A percentile compares a stretch with the other conserved stretches of the same genome.
Evolutionary conservation across 1,284 basidiomycete species (phyloP).

Genomic region (Anthracocystis setariae): DNA sequence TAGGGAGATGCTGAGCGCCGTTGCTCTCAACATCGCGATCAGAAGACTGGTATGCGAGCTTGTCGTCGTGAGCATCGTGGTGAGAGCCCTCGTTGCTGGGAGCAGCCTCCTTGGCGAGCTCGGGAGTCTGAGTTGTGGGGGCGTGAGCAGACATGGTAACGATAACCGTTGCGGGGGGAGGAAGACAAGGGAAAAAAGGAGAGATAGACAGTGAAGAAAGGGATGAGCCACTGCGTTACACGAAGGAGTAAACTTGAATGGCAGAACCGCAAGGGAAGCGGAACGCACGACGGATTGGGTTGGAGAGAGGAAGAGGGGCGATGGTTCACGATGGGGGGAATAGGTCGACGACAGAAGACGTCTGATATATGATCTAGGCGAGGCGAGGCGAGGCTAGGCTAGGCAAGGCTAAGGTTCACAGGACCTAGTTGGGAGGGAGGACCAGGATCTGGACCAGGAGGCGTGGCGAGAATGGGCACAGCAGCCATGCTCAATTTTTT

Average conservation of each 20-base stretch:
- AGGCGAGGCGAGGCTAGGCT: no score
- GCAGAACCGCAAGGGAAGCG: slow-evolving; percentile 16
- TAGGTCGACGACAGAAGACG: not conserved
- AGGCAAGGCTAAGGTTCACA: no score
- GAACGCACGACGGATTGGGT: slow-evolving; percentile 13
- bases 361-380: slow-evolving; percentile 29
- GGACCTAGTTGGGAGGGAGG: no score
- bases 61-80: slow-evolving; percentile 42
- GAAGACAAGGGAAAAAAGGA: not conserved
- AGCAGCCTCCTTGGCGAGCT: slow-evolving; percentile 34
- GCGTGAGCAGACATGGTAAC: slow-evolving; percentile 26
- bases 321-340: slow-evolving; percentile 1
- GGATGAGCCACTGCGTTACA: slow-evolving; percentile 9
- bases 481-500: slow-evolving; percentile 6
- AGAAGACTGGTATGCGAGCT: slow-evolving; percentile 42
- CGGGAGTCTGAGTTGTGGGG: slow-evolving; percentile 21
- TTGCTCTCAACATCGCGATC: slow-evolving; percentile 51
- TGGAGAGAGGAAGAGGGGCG: slow-evolving; percentile 2
- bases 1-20: slow-evolving; percentile 29
- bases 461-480: not conserved
- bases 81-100: slow-evolving; percentile 34
- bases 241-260: slow-evolving; percentile 4
- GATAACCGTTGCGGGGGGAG: not conserved
- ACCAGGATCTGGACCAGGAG: slow-evolving; percentile 12
- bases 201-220: not conserved